Evolutionary conservation across 164 flowering plant genomes (phyloP), one percentile per base, ranked within the genome.

Genomic region (Litsea cubeba): DNA sequence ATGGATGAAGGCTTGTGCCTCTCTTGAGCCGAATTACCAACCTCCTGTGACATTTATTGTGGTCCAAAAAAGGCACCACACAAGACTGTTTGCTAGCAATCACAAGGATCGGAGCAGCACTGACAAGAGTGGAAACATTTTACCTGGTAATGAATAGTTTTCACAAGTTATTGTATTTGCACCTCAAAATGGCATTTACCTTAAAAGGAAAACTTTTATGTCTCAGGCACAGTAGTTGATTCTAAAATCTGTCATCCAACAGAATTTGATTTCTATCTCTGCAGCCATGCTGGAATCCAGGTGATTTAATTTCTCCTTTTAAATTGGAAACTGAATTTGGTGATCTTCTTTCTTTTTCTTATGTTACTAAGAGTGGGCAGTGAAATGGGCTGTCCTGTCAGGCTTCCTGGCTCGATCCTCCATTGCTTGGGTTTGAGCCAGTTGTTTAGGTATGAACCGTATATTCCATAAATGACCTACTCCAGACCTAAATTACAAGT

Each of bases 281-380:
- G 89, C 76, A 87, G 90, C 70, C 91, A 88, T 84, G 89, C 89
- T 20, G 90, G 94, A 23, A 86, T 90, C 35, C 85, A 85, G 88
- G 91, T 90, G 72, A 65, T 32, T 18, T 62, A 14, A 20, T 12
- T 22, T 20, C 66, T 12, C 26, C 12, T 69, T 49, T 32, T 28
- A 32, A 67, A 32, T 35, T 26, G 18, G 6, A 5, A 10, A 14
- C 3, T 65, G 28, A 4, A 32, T 65, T 11, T 65, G 68, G 68
- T 14, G 15, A 3, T 54, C n/a, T 54, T 54, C 60, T 54, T 54
- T 54, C 69, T 28, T 66, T 28, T 7, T 35, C 18, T 66, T 30
- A 23, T 66, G 18, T 66, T 30, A 17, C 18, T 35, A 10, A 10
- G 4, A 64, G 67, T 64, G 15, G 67, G 10, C 10, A 30, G 46